phyloP scores from a whole-genome alignment of 2,329 filamentous ascomycete genomes.

The Pyrenochaeta sp. region DNA sequence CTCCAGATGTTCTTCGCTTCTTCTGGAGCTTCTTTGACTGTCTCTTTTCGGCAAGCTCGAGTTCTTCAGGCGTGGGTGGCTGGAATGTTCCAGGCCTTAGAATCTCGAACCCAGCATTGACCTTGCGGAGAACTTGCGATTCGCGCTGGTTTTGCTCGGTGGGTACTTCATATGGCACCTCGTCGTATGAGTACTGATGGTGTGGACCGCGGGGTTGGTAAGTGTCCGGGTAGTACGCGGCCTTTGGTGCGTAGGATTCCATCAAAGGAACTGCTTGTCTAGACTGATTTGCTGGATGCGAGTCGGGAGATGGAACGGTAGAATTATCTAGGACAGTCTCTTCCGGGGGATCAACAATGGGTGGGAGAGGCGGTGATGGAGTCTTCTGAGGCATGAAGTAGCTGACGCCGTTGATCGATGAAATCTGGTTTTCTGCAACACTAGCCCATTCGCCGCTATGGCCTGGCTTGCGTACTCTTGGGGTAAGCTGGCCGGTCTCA shows the following conservation, averaged over 20 bases:
- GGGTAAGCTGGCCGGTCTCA: slow-evolving; percentile 58
- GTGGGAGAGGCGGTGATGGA: slow-evolving; percentile 42
- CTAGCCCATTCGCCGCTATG: slow-evolving; percentile 49
- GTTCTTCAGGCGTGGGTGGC: slow-evolving; percentile 38
- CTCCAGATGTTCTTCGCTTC: slow-evolving; percentile 46
- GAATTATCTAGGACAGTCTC: slow-evolving; percentile 13
- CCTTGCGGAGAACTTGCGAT: slow-evolving; percentile 49
- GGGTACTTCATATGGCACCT: slow-evolving; percentile 37
- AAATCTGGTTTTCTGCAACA: slow-evolving; percentile 40
- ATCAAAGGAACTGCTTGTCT: slow-evolving; percentile 44
- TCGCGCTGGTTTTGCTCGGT: slow-evolving; percentile 38
- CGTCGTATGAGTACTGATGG: slow-evolving; percentile 45
- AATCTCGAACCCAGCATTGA: slow-evolving; percentile 53
- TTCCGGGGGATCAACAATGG: slow-evolving; percentile 21
- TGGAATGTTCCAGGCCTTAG: slow-evolving; percentile 50
- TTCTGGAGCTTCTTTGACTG: slow-evolving; percentile 53
- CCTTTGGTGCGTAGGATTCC: slow-evolving; percentile 47
- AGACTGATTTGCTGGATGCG: slow-evolving; percentile 29
- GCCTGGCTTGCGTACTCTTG: slow-evolving; percentile 47
- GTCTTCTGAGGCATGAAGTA: slow-evolving; percentile 49
- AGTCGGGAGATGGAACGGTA: slow-evolving; percentile 28
- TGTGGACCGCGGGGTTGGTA: slow-evolving; percentile 49
- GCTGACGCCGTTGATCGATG: slow-evolving; percentile 44
- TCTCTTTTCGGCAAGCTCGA: slow-evolving; percentile 42
- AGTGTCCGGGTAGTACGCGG: slow-evolving; percentile 41